Percentiles rank a stretch among this genome's conserved stretches.
Evolutionary conservation across 78 protist species (phyloP).

Genomic region (Blattamonas nauphoetae): DNA sequence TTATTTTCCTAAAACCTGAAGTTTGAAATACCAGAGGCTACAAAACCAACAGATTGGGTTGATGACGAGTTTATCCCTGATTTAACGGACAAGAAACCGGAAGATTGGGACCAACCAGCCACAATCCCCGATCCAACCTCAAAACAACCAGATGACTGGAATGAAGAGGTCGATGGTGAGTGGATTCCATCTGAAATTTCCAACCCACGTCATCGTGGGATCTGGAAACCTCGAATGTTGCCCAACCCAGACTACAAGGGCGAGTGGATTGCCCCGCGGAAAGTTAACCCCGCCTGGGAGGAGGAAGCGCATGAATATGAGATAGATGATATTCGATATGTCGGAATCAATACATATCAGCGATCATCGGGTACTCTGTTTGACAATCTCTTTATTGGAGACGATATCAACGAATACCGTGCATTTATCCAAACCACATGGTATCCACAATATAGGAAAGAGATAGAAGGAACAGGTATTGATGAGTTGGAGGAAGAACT

Average conservation of each 20-base stretch:
- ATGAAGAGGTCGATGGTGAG: conserved; percentile 70
- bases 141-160: conserved; percentile 88
- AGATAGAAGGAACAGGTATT: neutral
- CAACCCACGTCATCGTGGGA: conserved; percentile 69
- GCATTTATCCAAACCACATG: neutral
- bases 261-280: conserved; percentile 87
- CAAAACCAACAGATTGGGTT: conserved; percentile 41
- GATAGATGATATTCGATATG: neutral
- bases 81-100: conserved; percentile 75
- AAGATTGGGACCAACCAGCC: conserved; percentile 43
- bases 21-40: conserved; percentile 63
- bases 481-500: neutral
- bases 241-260: conserved; percentile 69
- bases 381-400: conserved; percentile 84
- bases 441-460: neutral
- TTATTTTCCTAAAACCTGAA: neutral
- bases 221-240: conserved; percentile 57
- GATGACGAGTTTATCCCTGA: conserved; percentile 39
- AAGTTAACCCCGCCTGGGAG: conserved; percentile 38
- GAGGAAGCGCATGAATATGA: neutral
- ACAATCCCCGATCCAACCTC: conserved; percentile 78
- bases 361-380: conserved; percentile 92
- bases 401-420: conserved; percentile 53
- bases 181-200: conserved; percentile 8
- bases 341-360: neutral